Percentiles rank a stretch among this genome's conserved stretches.
These are phyloP conservation scores for Talaromyces verruculosus DNA, from an alignment of 2,329 filamentous ascomycete species.

Conservation along the genomic window DNA sequence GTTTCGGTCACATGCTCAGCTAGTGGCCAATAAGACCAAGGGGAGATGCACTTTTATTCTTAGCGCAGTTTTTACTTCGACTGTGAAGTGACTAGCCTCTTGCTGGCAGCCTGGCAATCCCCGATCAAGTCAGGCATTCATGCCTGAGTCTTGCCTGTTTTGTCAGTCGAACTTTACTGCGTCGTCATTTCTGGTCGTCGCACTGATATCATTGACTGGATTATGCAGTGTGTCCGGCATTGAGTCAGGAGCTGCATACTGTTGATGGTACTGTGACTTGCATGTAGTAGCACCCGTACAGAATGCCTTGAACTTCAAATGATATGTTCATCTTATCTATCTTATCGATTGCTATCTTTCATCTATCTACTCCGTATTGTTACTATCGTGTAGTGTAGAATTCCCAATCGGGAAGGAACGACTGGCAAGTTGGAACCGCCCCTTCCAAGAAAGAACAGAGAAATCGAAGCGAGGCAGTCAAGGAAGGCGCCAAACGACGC, in stretches of 20 bases:
- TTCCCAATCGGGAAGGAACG: background rate
- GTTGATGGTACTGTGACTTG: background rate
- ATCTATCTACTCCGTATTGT: background rate
- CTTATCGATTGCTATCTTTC: background rate
- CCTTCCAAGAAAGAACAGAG: background rate
- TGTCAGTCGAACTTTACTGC: background rate
- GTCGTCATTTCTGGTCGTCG: background rate
- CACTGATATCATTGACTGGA: background rate
- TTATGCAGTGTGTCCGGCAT: background rate
- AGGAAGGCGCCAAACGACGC: background rate
- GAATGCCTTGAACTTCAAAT: background rate
- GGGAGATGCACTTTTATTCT: background rate
- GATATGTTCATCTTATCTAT: background rate
- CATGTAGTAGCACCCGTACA: background rate
- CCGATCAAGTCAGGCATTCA: constrained; percentile 16
- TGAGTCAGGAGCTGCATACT: background rate
- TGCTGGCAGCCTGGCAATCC: background rate
- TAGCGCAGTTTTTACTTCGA: too few relatives aligned
- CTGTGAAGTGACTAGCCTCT: background rate
- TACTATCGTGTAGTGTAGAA: background rate
- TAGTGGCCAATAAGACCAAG: constrained; percentile 1
- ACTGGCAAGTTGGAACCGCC: background rate
- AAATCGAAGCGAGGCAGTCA: background rate
- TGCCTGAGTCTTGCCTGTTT: constrained; percentile 4
- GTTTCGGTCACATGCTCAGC: constrained; percentile 21